These are phyloP conservation scores for Polyplosphaeria fusca DNA, from an alignment of 495 filamentous ascomycete genomes.

Conservation along the genomic window DNA sequence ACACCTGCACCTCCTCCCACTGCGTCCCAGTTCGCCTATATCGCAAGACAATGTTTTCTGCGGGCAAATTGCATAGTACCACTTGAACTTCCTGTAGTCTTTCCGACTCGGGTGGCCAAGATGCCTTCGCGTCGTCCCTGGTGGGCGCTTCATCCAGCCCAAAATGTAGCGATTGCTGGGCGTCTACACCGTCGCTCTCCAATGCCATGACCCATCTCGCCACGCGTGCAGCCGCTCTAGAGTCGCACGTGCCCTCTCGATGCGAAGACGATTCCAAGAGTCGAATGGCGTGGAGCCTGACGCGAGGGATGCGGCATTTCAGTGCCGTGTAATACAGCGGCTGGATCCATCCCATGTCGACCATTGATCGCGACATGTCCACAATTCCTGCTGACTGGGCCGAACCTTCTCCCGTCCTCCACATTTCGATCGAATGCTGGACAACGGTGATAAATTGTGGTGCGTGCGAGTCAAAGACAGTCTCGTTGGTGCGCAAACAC, in stretches of 20 bases:
- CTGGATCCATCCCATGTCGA: slow-evolving; percentile 38
- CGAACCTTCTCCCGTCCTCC: neutral
- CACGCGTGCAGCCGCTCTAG: slow-evolving; percentile 26
- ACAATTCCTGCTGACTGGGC: neutral
- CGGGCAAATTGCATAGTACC: neutral
- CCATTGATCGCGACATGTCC: neutral
- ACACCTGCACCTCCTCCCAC: neutral
- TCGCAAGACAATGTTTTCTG: neutral
- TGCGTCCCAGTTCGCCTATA: neutral
- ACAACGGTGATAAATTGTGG: slow-evolving; percentile 3
- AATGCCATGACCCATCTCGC: slow-evolving; percentile 40
- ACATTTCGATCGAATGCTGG: neutral
- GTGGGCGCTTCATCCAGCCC: neutral
- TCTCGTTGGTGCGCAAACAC: slow-evolving; percentile 43
- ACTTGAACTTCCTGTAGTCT: slow-evolving; percentile 21
- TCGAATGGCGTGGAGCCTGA: slow-evolving; percentile 47
- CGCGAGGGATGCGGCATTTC: slow-evolving; percentile 54
- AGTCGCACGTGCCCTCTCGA: slow-evolving; percentile 54
- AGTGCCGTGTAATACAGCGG: slow-evolving; percentile 53
- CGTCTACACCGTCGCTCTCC: slow-evolving; percentile 43
- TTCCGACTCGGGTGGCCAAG: neutral
- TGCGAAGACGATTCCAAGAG: slow-evolving; percentile 44
- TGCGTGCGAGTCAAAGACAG: slow-evolving; percentile 1
- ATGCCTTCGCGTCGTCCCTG: neutral
- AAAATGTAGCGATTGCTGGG: neutral